Evolutionary conservation across 345 rosid species (phyloP).

Genomic region (Salix dunnii): DNA sequence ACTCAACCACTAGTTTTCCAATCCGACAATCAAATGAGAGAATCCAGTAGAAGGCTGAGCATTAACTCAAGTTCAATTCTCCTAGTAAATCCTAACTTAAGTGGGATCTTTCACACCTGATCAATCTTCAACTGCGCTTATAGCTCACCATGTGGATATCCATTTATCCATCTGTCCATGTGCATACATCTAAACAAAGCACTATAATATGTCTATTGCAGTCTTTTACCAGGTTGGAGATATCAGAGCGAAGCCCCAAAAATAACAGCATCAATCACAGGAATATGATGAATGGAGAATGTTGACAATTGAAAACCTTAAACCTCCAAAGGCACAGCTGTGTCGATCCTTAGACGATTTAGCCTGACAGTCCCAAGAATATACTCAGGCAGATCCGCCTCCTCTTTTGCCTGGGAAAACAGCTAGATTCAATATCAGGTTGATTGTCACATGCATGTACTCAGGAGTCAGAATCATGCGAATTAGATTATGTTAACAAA

Average conservation of each 20-base stretch:
- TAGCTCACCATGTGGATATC: background rate
- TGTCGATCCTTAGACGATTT: conserved; percentile 64
- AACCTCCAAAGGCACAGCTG: conserved; percentile 59
- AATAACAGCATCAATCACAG: background rate
- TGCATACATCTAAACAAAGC: background rate
- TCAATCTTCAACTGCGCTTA: background rate
- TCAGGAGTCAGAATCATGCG: background rate
- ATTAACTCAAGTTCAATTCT: background rate
- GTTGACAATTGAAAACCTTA: conserved; percentile 25
- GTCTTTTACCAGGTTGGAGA: background rate
- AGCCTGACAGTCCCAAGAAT: conserved; percentile 88
- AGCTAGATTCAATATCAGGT: background rate
- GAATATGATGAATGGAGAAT: background rate
- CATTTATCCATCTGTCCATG: background rate
- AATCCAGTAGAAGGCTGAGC: background rate
- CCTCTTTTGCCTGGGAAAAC: conserved; percentile 72
- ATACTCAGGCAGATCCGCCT: conserved; percentile 80
- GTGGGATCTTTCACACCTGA: background rate
- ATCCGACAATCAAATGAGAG: background rate
- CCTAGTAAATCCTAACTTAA: background rate
- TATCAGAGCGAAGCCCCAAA: background rate
- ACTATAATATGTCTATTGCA: background rate
- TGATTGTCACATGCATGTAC: background rate
- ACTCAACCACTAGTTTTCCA: background rate
- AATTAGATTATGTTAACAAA: too few species aligned